phyloP scores from a whole-genome alignment of 208 protist genomes.

The Tritrichomonas musculus region DNA sequence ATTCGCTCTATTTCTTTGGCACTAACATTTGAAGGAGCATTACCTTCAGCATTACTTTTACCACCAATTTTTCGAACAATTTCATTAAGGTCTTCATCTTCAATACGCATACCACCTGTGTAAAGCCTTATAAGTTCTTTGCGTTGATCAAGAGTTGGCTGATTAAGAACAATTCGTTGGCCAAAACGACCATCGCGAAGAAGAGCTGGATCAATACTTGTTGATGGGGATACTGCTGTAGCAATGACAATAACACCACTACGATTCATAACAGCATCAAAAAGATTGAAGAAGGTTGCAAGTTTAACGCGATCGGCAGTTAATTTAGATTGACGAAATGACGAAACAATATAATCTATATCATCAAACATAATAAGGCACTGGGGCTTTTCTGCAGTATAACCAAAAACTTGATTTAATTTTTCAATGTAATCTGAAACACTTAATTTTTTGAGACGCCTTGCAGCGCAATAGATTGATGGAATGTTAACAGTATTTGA shows the following conservation, averaged over 20 bases:
- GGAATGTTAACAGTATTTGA: background rate
- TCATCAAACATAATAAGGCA: background rate
- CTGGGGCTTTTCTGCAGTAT: background rate
- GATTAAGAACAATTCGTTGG: background rate
- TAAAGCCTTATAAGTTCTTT: background rate
- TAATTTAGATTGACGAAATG: background rate
- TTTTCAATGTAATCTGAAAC: background rate
- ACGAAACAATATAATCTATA: background rate
- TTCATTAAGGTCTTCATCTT: background rate
- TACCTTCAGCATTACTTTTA: too few relatives aligned
- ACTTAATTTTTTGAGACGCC: background rate
- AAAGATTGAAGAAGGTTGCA: background rate
- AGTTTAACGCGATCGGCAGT: background rate
- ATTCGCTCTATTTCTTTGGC: background rate
- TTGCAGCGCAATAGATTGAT: background rate
- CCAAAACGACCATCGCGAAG: background rate
- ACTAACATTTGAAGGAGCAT: too few relatives aligned
- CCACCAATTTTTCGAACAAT: background rate
- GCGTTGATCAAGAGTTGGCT: background rate
- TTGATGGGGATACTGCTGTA: background rate
- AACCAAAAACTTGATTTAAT: background rate
- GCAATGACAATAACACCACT: background rate
- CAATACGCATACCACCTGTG: background rate
- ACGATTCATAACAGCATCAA: background rate
- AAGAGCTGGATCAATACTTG: background rate